These are phyloP conservation scores for Lobosporangium transversale DNA, from an alignment of 192 early-diverging fungal species.

Conservation along the genomic window DNA sequence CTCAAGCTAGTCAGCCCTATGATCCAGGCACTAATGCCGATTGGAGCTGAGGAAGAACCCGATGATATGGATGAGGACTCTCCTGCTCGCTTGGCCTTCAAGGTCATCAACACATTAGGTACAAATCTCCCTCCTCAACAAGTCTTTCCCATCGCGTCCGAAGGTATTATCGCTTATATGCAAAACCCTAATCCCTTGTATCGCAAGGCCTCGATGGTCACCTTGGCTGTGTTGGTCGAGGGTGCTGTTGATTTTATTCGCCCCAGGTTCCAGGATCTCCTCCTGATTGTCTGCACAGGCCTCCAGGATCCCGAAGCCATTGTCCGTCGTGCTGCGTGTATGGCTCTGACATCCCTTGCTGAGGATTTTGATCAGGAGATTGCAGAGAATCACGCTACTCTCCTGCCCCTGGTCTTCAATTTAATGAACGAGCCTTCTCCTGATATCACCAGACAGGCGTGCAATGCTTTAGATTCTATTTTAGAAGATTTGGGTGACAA, in stretches of 20 bases:
- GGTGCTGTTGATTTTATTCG: conserved; percentile 89
- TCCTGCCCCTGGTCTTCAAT: conserved; percentile 87
- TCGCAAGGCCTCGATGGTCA: conserved; percentile 90
- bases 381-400: conserved; percentile 78
- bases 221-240: conserved; percentile 79
- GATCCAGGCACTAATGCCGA: conserved; percentile 83
- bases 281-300: conserved; percentile 78
- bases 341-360: conserved; percentile 83
- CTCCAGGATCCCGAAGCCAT: conserved; percentile 81
- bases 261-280: conserved; percentile 79
- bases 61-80: conserved; percentile 87
- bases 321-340: conserved; percentile 88
- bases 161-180: conserved; percentile 81
- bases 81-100: conserved; percentile 71
- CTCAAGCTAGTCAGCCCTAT: conserved; percentile 85
- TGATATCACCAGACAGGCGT: conserved; percentile 81
- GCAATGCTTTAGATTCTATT: conserved; percentile 89
- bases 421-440: conserved; percentile 81
- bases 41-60: conserved; percentile 82
- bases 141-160: conserved; percentile 83
- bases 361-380: conserved; percentile 87
- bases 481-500: conserved; percentile 85
- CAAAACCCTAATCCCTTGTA: conserved; percentile 76
- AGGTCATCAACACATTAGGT: conserved; percentile 80
- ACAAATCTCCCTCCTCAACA: conserved; percentile 88